Conservation (phyloP, 306 rosid genomes). For the Ziziphus jujuba region DNA sequence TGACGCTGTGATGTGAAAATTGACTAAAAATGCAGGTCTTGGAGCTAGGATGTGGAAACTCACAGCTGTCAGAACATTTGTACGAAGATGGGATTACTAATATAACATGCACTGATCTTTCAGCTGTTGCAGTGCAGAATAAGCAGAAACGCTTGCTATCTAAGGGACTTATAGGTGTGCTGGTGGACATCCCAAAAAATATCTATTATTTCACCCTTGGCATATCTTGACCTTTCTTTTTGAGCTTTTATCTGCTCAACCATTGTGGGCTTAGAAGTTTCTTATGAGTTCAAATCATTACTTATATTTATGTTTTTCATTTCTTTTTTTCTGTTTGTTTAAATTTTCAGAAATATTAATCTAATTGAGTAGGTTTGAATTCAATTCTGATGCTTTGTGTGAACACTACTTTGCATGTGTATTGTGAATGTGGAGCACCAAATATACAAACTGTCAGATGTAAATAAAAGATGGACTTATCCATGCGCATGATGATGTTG, state of each 20-base stretch:
- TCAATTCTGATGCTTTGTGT: background rate
- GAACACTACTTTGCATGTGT: background rate
- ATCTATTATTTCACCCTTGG: background rate
- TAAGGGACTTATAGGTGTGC: slow-evolving; percentile 62
- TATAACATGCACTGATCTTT: slow-evolving; percentile 87
- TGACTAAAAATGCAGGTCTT: slow-evolving; percentile 47
- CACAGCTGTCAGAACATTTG: slow-evolving; percentile 74
- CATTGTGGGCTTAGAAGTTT: background rate
- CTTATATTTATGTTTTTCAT: background rate
- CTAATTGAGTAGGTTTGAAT: background rate
- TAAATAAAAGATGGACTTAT: background rate
- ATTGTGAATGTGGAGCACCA: background rate
- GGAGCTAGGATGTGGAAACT: slow-evolving; percentile 96
- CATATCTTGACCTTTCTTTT: background rate
- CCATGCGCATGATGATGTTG: background rate
- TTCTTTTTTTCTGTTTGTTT: background rate
- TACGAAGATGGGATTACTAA: slow-evolving; percentile 64
- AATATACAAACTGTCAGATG: background rate
- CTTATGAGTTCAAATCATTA: background rate
- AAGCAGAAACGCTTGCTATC: slow-evolving; percentile 61
- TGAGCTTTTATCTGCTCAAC: background rate
- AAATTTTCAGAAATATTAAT: background rate
- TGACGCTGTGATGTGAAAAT: slow-evolving; percentile 13
- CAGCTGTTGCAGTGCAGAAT: slow-evolving; percentile 76
- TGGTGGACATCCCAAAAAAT: slow-evolving; percentile 5